Conservation (phyloP, 2,329 filamentous ascomycete genomes). For the Paracamarosporium sp. region DNA sequence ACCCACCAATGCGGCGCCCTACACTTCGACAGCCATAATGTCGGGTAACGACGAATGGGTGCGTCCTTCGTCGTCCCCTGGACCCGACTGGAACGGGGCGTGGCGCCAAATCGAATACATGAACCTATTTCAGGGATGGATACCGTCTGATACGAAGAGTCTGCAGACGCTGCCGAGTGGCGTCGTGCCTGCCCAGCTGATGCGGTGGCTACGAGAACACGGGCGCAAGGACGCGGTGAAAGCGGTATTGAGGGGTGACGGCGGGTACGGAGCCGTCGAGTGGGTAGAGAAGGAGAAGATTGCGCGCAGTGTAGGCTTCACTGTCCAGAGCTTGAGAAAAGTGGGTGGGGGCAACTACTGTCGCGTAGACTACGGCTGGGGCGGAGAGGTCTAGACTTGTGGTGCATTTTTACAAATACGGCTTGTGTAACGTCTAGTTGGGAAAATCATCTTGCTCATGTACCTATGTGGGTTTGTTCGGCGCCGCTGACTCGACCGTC, state of each 20-base stretch:
- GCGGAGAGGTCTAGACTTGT: conserved; percentile 3
- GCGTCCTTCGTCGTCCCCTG: conserved; percentile 16
- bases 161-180: conserved; percentile 45
- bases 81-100: conserved; percentile 48
- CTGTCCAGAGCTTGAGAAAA: conserved; percentile 39
- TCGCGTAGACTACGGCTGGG: conserved; percentile 47
- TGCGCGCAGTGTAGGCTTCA: conserved; percentile 35
- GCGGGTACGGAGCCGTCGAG: conserved; percentile 22
- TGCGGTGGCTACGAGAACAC: conserved; percentile 45
- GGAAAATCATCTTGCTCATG: too few relatives aligned
- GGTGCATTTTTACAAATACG: neutral
- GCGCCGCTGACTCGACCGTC: too few relatives aligned
- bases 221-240: conserved; percentile 22
- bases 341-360: conserved; percentile 36
- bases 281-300: conserved; percentile 51
- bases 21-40: neutral
- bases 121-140: conserved; percentile 53
- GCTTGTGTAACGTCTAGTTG: too few relatives aligned
- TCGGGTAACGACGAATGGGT: conserved; percentile 15
- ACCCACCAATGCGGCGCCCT: neutral
- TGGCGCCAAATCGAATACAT: conserved; percentile 55
- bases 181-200: conserved; percentile 39
- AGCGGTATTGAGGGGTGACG: neutral
- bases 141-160: conserved; percentile 40
- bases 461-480: too few relatives aligned